phyloP scores from a whole-genome alignment of 2,329 filamentous ascomycete genomes.

The Diaporthe australafricana region DNA sequence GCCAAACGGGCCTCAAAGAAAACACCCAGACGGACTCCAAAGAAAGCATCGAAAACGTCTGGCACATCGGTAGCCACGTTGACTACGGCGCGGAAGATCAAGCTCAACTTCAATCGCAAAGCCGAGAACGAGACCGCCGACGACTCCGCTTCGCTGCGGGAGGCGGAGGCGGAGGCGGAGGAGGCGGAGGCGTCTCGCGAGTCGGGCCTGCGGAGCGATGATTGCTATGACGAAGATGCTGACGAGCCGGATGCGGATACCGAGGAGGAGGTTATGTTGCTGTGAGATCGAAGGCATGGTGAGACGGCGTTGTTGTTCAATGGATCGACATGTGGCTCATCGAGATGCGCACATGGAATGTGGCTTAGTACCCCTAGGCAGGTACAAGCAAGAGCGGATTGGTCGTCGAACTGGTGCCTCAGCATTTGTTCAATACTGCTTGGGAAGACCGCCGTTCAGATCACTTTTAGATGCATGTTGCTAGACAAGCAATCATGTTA shows the following conservation, averaged over 20 bases:
- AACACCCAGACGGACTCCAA: background rate
- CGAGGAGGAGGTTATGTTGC: slow-evolving; percentile 26
- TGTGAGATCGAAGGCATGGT: background rate
- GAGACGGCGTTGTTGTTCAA: background rate
- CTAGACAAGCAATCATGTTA: background rate
- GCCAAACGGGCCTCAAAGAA: background rate
- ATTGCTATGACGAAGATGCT: background rate
- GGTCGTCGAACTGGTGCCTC: background rate
- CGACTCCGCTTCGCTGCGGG: background rate
- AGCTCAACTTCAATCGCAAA: slow-evolving; percentile 5
- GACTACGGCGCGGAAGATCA: background rate
- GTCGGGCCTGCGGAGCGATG: too few relatives aligned
- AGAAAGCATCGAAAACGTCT: too few relatives aligned
- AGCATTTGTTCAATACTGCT: background rate
- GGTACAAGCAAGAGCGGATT: background rate
- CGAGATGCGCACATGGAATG: background rate
- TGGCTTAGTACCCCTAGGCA: background rate
- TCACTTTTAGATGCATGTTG: too few relatives aligned
- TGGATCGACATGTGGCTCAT: background rate
- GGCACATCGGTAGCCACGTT: background rate
- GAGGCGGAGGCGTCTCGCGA: background rate
- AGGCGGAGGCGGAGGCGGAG: background rate
- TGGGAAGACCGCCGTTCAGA: too few relatives aligned
- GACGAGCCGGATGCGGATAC: background rate
- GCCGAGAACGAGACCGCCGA: background rate